Base-by-base conservation (phyloP, 345 rosid genomes). In the Pelargonium nanum region DNA sequence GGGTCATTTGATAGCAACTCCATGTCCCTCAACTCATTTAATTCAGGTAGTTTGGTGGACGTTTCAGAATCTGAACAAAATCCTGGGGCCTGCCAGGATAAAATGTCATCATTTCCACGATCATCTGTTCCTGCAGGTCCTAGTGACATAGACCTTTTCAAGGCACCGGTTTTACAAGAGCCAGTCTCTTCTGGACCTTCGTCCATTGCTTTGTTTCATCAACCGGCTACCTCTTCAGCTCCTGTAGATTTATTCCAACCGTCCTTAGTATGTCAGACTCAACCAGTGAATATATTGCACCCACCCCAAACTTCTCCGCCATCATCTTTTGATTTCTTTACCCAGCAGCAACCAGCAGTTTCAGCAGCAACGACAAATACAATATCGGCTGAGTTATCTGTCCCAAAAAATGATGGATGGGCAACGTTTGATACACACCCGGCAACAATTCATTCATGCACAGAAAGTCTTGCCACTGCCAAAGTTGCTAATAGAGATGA, bases 351-450 rank as follows among this genome's bases (percentile, higher is more conserved):
- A 57, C 83, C 70, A 55, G 64, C 83, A 58, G 63, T 65, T 67
- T 40, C 48, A 40, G 48, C 48, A 40, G n/a, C 72, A 19, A 68
- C 62, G 54, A 24, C 61, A 59, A 60, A 60, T 52, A 67, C 57
- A 24, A 70, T 65, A 65, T 62, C 64, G 23, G 60, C 65, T 50
- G 84, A 78, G 58, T 65, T 72, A 24, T 51, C 81, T 52, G 57
- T 58, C 4, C 67, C 89, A 26, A 80, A 78, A 67, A 77, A 83
- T 68, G 87, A 82, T 70, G 97, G 95, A 66, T 93, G 97, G 97
- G 96, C 97, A 40, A 89, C 89, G 54, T 93, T 93, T 79, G 96
- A 87, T 65, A 80, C 73, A 30, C 72, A 75, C 53, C 77, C 83
- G 53, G 72, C 72, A 60, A 51, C 74, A 58, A 68, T 82, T 24